Percentiles rank a stretch among this genome's conserved stretches.
Evolutionary conservation across 345 rosid species (phyloP).

Genomic region (Bretschneidera sinensis): DNA sequence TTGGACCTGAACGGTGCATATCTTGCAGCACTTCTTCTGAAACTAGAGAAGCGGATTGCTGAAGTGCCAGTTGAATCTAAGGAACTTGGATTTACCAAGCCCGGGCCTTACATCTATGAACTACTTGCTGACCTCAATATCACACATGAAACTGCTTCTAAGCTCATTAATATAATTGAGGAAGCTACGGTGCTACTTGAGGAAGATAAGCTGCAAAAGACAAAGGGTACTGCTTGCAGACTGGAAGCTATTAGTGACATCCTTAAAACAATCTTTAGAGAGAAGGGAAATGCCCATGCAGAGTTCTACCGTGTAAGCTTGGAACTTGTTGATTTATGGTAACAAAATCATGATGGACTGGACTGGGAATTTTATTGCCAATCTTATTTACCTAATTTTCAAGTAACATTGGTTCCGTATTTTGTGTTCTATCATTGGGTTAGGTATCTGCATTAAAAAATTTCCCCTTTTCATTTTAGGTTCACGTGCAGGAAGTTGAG

Average conservation of each 20-base stretch:
- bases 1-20: not conserved
- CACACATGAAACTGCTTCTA: slow-evolving; percentile 66
- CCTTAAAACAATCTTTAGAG: slow-evolving; percentile 70
- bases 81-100: slow-evolving; percentile 85
- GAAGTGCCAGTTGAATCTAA: slow-evolving; percentile 70
- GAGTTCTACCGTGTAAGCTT: slow-evolving; percentile 72
- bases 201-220: slow-evolving; percentile 64
- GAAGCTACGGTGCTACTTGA: slow-evolving; percentile 67
- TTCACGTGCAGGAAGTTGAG: slow-evolving; percentile 81
- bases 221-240: slow-evolving; percentile 49
- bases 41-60: slow-evolving; percentile 81
- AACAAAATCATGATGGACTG: not conserved
- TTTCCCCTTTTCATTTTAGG: slow-evolving; percentile 40
- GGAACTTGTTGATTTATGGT: slow-evolving; percentile 11
- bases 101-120: slow-evolving; percentile 87
- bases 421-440: not conserved
- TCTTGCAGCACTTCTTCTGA: slow-evolving; percentile 78
- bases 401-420: slow-evolving; percentile 2
- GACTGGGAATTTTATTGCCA: not conserved
- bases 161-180: slow-evolving; percentile 64
- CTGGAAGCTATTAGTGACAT: slow-evolving; percentile 71
- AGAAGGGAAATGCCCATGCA: slow-evolving; percentile 51
- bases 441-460: slow-evolving; percentile 8
- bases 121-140: slow-evolving; percentile 76
- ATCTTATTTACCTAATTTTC: not conserved